Evolutionary conservation across 2,329 filamentous ascomycete genomes (phyloP), one percentile per base, ranked within the genome.

Genomic region (Clarireedia monteithiana): DNA sequence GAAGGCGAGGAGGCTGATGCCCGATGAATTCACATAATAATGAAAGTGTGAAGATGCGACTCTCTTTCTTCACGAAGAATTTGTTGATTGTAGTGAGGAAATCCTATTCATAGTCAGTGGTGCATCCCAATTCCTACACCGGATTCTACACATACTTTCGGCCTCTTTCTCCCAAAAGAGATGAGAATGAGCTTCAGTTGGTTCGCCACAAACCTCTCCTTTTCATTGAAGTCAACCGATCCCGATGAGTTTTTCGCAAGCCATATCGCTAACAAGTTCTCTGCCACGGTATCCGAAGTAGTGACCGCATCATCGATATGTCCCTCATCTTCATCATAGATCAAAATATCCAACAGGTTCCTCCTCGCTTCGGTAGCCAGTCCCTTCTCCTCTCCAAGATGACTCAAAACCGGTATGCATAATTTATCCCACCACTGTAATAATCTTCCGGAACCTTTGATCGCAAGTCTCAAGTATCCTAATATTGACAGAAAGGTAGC

Each of bases 1-100:
- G 82, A 1, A 94, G 75, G 70, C 91, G 89, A 4, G 89, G 88
- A n/a, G 88, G 86, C 62, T 90, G 85, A 57, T 83, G 80, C 60
- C 85, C 81, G 39, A 94, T 79, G 61, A 90, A 91, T 46, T 85
- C 81, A 66, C 83, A 84, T 15, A 94, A 74, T 10, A 94, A 76
- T 17, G 80, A 79, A 30, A 91, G 71, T 7, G 82, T 78, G 58
- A 82, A 80, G 54, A 83, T 77, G 20, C 89, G 83, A 58, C 82
- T 79, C 20, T 82, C 77, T 59, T 77, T 82, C 59, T 82, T 81
- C 26, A 85, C 74, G 58, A 94, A 79, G 59, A 84, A 84, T 46
- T 76, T 75, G 65, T 91, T 80, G 23, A 92, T 71, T 1, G 80
- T 77, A 12, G 74, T 73, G 66, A 92, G 81, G 52, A 92, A 81